phyloP scores from a whole-genome alignment of 2,329 filamentous ascomycete species.

The Canariomyces notabilis region DNA sequence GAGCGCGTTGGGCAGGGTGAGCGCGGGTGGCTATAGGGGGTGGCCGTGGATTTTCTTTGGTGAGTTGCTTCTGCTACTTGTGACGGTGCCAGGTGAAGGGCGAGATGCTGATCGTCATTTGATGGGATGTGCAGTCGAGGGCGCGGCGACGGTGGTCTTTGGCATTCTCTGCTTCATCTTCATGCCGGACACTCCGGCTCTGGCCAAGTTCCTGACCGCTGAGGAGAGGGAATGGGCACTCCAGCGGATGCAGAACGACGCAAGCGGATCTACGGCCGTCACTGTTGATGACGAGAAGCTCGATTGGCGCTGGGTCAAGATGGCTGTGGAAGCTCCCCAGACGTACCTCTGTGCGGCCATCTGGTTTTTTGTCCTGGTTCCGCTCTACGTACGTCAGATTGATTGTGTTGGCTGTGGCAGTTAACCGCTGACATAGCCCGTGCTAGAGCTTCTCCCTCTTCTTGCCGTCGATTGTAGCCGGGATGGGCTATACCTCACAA shows the following conservation, averaged over 20 bases:
- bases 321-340: slow-evolving; percentile 29
- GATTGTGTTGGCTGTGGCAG: slow-evolving; percentile 15
- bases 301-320: slow-evolving; percentile 37
- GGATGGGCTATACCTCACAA: slow-evolving; percentile 37
- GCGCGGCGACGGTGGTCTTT: slow-evolving; percentile 54
- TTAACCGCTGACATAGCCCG: slow-evolving; percentile 4
- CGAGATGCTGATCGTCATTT: not conserved
- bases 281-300: slow-evolving; percentile 35
- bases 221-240: slow-evolving; percentile 24
- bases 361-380: slow-evolving; percentile 27
- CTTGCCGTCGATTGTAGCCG: slow-evolving; percentile 40
- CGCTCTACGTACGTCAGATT: slow-evolving; percentile 27
- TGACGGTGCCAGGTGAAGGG: not conserved
- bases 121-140: slow-evolving; percentile 39
- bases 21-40: slow-evolving; percentile 34
- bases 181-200: slow-evolving; percentile 27
- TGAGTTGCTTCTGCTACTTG: slow-evolving; percentile 9
- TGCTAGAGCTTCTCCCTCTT: slow-evolving; percentile 41
- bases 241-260: slow-evolving; percentile 23
- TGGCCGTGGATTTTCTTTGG: slow-evolving; percentile 48
- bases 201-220: slow-evolving; percentile 26
- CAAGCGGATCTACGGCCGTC: slow-evolving; percentile 22
- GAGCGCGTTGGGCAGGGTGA: slow-evolving; percentile 50
- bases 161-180: slow-evolving; percentile 53
- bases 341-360: slow-evolving; percentile 25